Evolutionary conservation across 306 rosid genomes (phyloP), one percentile per base, ranked within the genome.

Genomic region (Echinosophora koreensis): DNA sequence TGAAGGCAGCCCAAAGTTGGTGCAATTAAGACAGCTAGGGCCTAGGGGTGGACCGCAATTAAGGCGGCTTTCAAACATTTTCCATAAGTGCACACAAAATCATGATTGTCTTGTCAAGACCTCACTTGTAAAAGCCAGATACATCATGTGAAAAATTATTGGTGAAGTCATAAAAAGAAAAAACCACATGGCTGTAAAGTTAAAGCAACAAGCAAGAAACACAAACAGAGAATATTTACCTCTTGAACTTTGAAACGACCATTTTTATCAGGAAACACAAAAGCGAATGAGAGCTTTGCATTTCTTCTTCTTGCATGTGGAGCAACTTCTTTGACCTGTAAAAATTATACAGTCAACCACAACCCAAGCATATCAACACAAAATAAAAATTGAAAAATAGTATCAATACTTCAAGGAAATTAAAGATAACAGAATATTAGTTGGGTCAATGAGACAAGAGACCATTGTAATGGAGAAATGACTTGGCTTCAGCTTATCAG

Each of bases 311-410:
- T 86, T 22, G 99, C 97, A 63, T 88, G 88, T 2, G 97, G 96
- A 69, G 96, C 97, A 55, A 95, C 96, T 89, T 95, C 97, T 84
- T 95, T 89, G 80, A 95, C 97, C 99, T 95, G 69, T 64, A 17
- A 15, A 66, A 68, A 39, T 80, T 22, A 63, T 47, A 59, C 17
- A 76, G 76, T 76, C 79, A 86, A 56, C 58, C 52, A 76, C 8
- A 64, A n/a, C 57, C 14, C 63, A 49, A 13, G 32, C 2, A 50
- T 42, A 74, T 12, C 14, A 8, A 34, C 12, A 11, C 28, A 10
- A 61, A 47, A 16, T 5, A 37, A 38, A 70, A 39, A n/a, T 5
- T 0, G 6, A 60, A 51, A 34, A 52, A 32, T 52, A 76, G 2
- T 6, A 51, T 9, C 6, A 64, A 38, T 32, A 16, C 55, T 6